Base-by-base conservation (phyloP, 192 early-diverging fungal species). In the Dispira simplex region DNA sequence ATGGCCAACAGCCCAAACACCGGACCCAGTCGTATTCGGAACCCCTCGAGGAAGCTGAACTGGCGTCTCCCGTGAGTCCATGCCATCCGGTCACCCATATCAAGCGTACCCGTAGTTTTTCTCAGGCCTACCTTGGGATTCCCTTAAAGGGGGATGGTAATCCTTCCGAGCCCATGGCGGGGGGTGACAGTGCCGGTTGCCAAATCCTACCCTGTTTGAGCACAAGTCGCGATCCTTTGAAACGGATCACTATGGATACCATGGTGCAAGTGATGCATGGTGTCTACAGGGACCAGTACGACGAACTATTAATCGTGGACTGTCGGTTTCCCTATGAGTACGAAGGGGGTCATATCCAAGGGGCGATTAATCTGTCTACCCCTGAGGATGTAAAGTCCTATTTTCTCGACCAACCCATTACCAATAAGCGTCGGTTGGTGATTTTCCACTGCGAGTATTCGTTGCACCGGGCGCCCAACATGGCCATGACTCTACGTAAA, bases 401-500 rank as follows among this genome's bases (percentile, higher is more conserved):
- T 26, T 76, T 92, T 51, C 77, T 90, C 9, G 68, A 74, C 57
- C 65, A 67, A 53, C 54, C 62, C 5, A 64, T 73, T 0, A 73
- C 64, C 12, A 66, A 65, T 26, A 77, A 75, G 68, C 78, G 74
- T 46, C 70, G 71, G 18, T 78, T 88, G 16, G 69, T 93, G 9
- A 75, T 93, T 18, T 84, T 93, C 65, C 90, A 92, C 69, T 93
- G 91, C 76, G 91, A 93, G 74, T 93, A 87, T 65, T 88, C 85
- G 21, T 73, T 77, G 23, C 84, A 91, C 64, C 74, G 91, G 0
- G 91, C 83, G 13, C 91, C 91, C 0, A 76, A 80, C 57, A 89
- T 93, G 89, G 91, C 90, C 11, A 74, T 80, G 46, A 78, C 84
- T 62, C 71, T 93, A 53, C 79, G 91, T 51, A 83, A 77, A 16